Base-by-base conservation (phyloP, 352 stramenopile species). In the Pythium myriotylum region DNA sequence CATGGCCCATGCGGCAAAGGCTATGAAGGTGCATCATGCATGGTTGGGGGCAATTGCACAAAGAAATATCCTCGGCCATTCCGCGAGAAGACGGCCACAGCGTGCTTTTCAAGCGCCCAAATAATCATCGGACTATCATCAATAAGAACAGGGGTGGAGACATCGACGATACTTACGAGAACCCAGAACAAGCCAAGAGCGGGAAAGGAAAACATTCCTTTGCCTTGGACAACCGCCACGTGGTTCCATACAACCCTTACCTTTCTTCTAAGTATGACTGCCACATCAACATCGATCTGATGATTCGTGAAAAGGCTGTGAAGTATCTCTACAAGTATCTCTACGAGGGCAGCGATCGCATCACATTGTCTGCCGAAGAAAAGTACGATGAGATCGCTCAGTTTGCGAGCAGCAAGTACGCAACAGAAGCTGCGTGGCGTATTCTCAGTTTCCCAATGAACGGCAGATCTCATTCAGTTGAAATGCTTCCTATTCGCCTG, bases 271-370 rank as follows among this genome's bases (percentile, higher is more conserved):
- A n/a, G n/a, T n/a, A n/a, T n/a, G n/a, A n/a, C n/a, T n/a, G n/a
- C n/a, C n/a, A n/a, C n/a, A n/a, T n/a, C n/a, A n/a, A n/a, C n/a
- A n/a, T n/a, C n/a, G n/a, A n/a, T n/a, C n/a, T n/a, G n/a, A n/a
- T n/a, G n/a, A 35, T 45, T 7, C 56, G 62, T 16, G 46, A 73
- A n/a, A 23, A 27, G 4, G 67, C 72, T 0, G 27, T 84, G 17
- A 85, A 85, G 65, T 84, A 89, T 53, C 23, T 92, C 0, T 76
- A 79, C 69, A 72, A 79, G 45, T 88, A 91, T 50, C 55, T 83
- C 9, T 83, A 80, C 60, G 88, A 86, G 55, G 70, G 77, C 4
- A 47, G 62, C n/a, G 43, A 50, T 32, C n/a, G 45, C 4, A 39
- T 39, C 23, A 59, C 39, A n/a, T 40, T 49, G 5, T 49, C 20